Conservation (phyloP, 768 basidiomycete genomes). For the Paxillus ammoniavirescens region DNA sequence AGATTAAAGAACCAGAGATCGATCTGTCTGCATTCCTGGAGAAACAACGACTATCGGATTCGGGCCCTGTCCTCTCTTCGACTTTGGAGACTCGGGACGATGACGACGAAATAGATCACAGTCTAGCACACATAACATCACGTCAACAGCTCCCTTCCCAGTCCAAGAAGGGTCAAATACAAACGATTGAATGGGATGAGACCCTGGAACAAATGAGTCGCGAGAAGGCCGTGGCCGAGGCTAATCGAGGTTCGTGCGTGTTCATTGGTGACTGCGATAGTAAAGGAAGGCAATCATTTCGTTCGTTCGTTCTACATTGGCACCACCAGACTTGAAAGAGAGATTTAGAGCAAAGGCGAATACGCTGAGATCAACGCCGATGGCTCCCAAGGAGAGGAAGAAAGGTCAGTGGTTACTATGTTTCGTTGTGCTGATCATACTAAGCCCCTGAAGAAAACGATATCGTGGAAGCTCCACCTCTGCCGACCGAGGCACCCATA, state of each 20-base stretch:
- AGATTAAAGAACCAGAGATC: slow-evolving; percentile 65
- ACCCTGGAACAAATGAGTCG: slow-evolving; percentile 61
- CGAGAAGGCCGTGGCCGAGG: slow-evolving; percentile 75
- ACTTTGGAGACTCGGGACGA: slow-evolving; percentile 27
- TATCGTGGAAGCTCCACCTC: slow-evolving; percentile 49
- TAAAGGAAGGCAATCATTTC: background rate
- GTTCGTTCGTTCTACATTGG: background rate
- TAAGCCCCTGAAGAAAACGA: slow-evolving; percentile 28
- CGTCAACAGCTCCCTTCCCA: slow-evolving; percentile 13
- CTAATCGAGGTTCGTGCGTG: slow-evolving; percentile 59
- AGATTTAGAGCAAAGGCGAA: slow-evolving; percentile 58
- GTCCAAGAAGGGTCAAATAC: slow-evolving; percentile 61
- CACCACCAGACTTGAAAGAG: slow-evolving; percentile 50
- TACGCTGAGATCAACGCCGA: slow-evolving; percentile 40
- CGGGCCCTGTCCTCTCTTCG: slow-evolving; percentile 12
- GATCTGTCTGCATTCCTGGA: slow-evolving; percentile 69
- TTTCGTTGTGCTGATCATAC: background rate
- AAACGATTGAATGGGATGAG: slow-evolving; percentile 67
- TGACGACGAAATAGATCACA: slow-evolving; percentile 56
- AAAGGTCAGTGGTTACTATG: slow-evolving; percentile 29
- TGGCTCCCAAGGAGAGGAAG: slow-evolving; percentile 34
- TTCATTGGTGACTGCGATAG: background rate
- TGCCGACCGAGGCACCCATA: slow-evolving; percentile 38
- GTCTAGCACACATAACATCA: slow-evolving; percentile 52
- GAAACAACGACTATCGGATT: slow-evolving; percentile 52